Conservation (phyloP, 345 rosid genomes). For the Boechera stricta region DNA sequence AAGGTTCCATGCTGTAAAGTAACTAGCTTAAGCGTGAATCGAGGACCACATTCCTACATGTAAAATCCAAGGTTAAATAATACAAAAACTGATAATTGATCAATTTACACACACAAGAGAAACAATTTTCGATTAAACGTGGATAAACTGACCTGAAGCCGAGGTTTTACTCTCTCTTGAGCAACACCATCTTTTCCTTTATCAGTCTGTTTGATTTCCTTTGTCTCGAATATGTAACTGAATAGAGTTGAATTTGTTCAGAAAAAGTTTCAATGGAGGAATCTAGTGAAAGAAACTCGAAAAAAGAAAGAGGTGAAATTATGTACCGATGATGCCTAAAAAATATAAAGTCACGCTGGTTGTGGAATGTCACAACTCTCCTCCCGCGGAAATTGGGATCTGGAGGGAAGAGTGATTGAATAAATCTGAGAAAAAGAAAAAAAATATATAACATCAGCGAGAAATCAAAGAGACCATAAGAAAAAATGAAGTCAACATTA, state of each 20-base stretch:
- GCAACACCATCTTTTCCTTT: slow-evolving; percentile 55
- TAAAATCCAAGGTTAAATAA: not conserved
- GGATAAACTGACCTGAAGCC: slow-evolving; percentile 71
- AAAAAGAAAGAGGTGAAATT: not conserved
- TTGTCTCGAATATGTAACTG: slow-evolving; percentile 83
- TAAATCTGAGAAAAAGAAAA: slow-evolving; percentile 52
- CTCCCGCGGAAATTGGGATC: slow-evolving; percentile 85
- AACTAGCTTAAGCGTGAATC: slow-evolving; percentile 77
- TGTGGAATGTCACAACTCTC: slow-evolving; percentile 92
- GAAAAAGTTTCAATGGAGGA: not conserved
- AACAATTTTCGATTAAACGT: not conserved
- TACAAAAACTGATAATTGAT: not conserved
- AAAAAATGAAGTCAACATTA: not conserved
- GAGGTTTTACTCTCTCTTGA: slow-evolving; percentile 64
- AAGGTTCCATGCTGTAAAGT: slow-evolving; percentile 93
- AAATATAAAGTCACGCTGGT: slow-evolving; percentile 93
- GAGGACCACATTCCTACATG: slow-evolving; percentile 87
- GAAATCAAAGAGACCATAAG: slow-evolving; percentile 5
- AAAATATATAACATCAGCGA: not conserved
- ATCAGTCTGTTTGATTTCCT: slow-evolving; percentile 61
- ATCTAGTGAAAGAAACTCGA: not conserved
- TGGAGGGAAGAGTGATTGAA: slow-evolving; percentile 88
- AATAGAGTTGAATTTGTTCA: slow-evolving; percentile 7
- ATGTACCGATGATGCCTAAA: slow-evolving; percentile 93
- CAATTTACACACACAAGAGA: not conserved